phyloP scores from a whole-genome alignment of 306 rosid genomes.

The Lagenaria siceraria region DNA sequence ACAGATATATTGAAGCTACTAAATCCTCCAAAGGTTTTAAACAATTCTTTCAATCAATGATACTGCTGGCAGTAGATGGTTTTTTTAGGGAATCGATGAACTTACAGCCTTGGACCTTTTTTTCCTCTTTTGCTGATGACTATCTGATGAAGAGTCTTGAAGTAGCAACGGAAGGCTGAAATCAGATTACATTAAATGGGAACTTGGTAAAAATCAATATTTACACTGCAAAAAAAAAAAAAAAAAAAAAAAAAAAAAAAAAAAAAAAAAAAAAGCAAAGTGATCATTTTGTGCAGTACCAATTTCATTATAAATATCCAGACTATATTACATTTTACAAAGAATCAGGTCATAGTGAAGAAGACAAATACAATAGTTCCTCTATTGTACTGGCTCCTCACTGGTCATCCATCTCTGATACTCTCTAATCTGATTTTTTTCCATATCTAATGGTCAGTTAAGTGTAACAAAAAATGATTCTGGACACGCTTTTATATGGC shows the following conservation, averaged over 20 bases:
- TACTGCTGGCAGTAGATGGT: neutral
- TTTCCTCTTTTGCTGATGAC: neutral
- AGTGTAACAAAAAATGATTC: constrained; percentile 23
- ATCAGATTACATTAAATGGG: neutral
- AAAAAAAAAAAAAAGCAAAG: no score
- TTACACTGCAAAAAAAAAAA: constrained; percentile 1
- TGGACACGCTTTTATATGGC: constrained; percentile 23
- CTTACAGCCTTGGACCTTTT: neutral
- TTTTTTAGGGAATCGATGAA: neutral
- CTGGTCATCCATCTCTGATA: constrained; percentile 29
- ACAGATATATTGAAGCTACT: neutral
- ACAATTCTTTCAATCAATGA: neutral
- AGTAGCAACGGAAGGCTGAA: neutral
- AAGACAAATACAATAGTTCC: constrained; percentile 11
- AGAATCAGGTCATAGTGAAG: constrained; percentile 3
- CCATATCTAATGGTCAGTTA: constrained; percentile 28
- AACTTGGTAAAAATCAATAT: neutral
- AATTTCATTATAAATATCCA: constrained; percentile 14
- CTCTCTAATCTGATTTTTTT: constrained; percentile 12
- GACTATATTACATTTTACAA: constrained; percentile 34
- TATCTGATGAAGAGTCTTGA: constrained; percentile 7
- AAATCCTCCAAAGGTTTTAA: neutral
- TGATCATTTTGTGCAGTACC: neutral
- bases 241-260: no score
- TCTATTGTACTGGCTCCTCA: constrained; percentile 28